Evolutionary conservation across 2,329 filamentous ascomycete species (phyloP), one percentile per base, ranked within the genome.

Genomic region (Fusarium concolor): DNA sequence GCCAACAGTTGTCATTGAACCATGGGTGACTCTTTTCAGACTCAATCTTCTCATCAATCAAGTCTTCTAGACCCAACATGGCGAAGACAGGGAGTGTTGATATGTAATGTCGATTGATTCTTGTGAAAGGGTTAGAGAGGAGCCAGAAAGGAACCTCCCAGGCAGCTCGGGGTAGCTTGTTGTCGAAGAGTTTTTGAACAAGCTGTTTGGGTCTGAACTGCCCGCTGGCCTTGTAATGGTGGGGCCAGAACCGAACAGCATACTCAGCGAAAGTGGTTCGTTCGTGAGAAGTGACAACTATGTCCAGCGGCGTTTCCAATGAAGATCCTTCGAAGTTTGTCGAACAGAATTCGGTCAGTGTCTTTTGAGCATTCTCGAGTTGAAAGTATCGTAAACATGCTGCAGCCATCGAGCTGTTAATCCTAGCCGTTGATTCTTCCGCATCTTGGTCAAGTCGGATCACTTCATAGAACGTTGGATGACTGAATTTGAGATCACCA

Each of bases 121-220:
- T 49, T 15, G 52, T 39, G 26, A 55, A 49, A 4, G 52, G 24
- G 15, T 49, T 55, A 2, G 52, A 55, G 0, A 55, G 8, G 6
- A 55, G 9, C 52, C 52, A 55, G 8, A 31, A 55, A 8, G 31
- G 15, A 24, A 55, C 10, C 6, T 55, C 42, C 52, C 52, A 55
- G 9, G 12, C 7, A 14, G 52, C 42, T n/a, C 52, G 42, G 6
- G 24, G 5, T 14, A 9, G 0, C 11, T 12, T 31, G 15, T 18
- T n/a, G 2, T 2, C 14, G 6, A 55, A 49, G 2, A 55, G 33
- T 4, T 47, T 29, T 18, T 20, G 4, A 6, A 39, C 42, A 18
- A 39, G 43, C 9, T 24, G 5, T 18, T 38, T 47, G 1, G 42
- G 52, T 3, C 10, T 18, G 3, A 24, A 31, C 2, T 15, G 2